A percentile compares a stretch with the other conserved stretches of the same genome.
Conservation (phyloP, 371 early-diverging fungal genomes). For the Apophysomyces sp. region DNA sequence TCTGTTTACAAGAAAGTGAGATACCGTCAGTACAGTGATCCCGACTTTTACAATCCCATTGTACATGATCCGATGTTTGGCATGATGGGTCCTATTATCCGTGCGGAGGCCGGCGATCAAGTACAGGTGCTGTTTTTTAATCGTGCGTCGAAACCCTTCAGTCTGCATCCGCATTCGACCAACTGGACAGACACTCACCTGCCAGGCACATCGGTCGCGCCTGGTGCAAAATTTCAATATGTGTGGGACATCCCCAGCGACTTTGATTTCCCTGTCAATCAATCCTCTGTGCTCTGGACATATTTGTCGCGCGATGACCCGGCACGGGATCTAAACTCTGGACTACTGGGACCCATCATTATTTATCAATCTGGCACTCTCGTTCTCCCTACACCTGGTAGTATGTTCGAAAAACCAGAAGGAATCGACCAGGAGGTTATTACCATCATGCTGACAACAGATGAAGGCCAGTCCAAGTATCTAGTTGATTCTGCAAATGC, state of each 20-base stretch:
- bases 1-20: constrained; percentile 39
- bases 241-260: constrained; percentile 46
- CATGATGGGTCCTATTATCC: constrained; percentile 47
- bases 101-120: constrained; percentile 54
- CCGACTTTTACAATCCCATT: constrained; percentile 21
- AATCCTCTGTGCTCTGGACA: constrained; percentile 43
- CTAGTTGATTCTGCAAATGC: constrained; percentile 29
- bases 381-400: constrained; percentile 23
- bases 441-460: constrained; percentile 41
- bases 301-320: constrained; percentile 41
- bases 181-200: constrained; percentile 4
- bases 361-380: constrained; percentile 42
- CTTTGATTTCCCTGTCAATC: constrained; percentile 22
- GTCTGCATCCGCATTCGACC: constrained; percentile 44
- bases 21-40: constrained; percentile 45
- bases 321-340: constrained; percentile 40
- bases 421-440: constrained; percentile 45
- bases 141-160: constrained; percentile 36
- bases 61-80: constrained; percentile 42
- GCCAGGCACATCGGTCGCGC: constrained; percentile 27
- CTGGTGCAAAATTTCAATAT: constrained; percentile 37
- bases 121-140: constrained; percentile 43
- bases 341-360: constrained; percentile 47
- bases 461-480: constrained; percentile 45
- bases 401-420: constrained; percentile 23